A percentile compares a stretch with the other conserved stretches of the same genome.
These are phyloP conservation scores for Neoboletus subvelutipes DNA, from an alignment of 768 basidiomycete species.

Conservation along the genomic window DNA sequence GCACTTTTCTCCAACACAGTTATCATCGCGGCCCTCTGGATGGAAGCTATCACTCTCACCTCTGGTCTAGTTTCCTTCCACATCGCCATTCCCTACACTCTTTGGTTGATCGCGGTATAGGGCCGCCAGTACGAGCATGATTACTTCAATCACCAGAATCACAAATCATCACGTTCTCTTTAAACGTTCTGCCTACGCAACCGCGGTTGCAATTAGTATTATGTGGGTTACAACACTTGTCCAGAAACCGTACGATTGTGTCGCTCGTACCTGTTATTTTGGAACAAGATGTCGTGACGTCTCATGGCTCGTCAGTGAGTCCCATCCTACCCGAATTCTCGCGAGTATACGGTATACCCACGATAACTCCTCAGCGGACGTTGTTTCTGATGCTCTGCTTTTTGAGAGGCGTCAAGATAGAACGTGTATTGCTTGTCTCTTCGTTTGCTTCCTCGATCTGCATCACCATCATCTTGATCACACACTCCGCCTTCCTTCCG, in stretches of 20 bases:
- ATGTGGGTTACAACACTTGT: slow-evolving; percentile 1
- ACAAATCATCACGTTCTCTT: background rate
- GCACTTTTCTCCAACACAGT: background rate
- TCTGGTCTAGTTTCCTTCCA: background rate
- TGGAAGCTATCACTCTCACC: background rate
- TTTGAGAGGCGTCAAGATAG: slow-evolving; percentile 6
- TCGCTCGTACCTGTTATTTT: background rate
- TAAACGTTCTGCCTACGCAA: background rate
- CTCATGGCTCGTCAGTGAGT: slow-evolving; percentile 5
- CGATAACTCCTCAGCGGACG: slow-evolving; percentile 6
- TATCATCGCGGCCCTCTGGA: background rate
- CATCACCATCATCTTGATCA: slow-evolving; percentile 12
- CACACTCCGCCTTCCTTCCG: slow-evolving; percentile 5
- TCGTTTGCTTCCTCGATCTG: slow-evolving; percentile 13
- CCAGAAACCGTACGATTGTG: background rate
- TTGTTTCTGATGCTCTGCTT: slow-evolving; percentile 7
- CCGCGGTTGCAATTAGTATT: background rate
- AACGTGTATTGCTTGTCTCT: slow-evolving; percentile 5
- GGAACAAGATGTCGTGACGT: too few species aligned
- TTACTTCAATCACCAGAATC: background rate
- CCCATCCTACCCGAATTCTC: background rate
- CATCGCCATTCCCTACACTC: background rate
- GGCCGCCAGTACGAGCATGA: slow-evolving; percentile 7
- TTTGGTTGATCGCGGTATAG: background rate
- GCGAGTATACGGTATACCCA: background rate